These are phyloP conservation scores for Chaetoscypha palmicola DNA, from an alignment of 2,329 filamentous ascomycete species.

Conservation along the genomic window DNA sequence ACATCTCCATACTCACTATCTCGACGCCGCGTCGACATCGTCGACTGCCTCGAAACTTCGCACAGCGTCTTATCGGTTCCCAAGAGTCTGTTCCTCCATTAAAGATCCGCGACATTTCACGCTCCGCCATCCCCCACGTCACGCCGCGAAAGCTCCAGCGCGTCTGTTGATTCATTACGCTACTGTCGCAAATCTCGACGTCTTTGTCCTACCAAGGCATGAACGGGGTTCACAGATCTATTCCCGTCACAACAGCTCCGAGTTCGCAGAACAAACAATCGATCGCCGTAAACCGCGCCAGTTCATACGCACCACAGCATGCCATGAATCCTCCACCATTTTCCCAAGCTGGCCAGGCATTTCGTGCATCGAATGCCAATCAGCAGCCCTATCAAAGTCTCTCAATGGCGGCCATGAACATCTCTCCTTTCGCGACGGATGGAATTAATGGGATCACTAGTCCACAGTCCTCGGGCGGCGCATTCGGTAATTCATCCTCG, in stretches of 20 bases:
- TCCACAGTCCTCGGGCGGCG: conserved; percentile 17
- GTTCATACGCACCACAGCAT: conserved; percentile 27
- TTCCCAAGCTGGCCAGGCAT: conserved; percentile 28
- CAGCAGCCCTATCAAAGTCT: conserved; percentile 28
- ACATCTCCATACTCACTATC: neutral
- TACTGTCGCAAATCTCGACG: conserved; percentile 4
- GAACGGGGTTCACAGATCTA: conserved; percentile 19
- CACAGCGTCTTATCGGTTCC: conserved; percentile 5
- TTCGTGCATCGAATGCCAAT: conserved; percentile 26
- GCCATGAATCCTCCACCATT: conserved; percentile 31
- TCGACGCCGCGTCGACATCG: neutral
- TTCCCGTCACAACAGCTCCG: conserved; percentile 18
- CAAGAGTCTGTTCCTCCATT: neutral
- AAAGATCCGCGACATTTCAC: conserved; percentile 7
- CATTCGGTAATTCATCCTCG: conserved; percentile 26
- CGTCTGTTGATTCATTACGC: conserved; percentile 10
- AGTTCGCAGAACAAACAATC: conserved; percentile 13
- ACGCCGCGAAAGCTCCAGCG: conserved; percentile 13
- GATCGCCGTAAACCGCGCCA: conserved; percentile 20
- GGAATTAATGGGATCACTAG: conserved; percentile 13
- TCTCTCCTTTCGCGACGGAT: conserved; percentile 23
- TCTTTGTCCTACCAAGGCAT: conserved; percentile 21
- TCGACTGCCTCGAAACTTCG: conserved; percentile 3
- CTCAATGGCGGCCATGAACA: conserved; percentile 28
- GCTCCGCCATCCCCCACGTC: conserved; percentile 7